Evolutionary conservation across 2,329 filamentous ascomycete species (phyloP), one percentile per base, ranked within the genome.

Genomic region (Teratosphaeria gauchensis): DNA sequence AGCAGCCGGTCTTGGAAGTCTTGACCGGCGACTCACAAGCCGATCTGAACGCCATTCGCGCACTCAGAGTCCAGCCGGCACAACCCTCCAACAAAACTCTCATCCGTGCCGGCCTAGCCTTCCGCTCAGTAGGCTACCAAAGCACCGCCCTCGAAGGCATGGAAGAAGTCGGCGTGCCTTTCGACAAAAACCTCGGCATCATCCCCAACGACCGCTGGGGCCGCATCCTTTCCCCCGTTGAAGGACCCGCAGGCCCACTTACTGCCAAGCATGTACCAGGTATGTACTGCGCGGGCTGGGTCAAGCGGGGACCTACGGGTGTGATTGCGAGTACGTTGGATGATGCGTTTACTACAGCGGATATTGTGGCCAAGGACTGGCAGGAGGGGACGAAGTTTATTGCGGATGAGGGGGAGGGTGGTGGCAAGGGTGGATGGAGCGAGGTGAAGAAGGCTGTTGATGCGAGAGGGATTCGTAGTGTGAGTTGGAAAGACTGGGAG

Each of bases 311-410:
- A 0, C 92, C 94, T 0, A 96, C 91, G 0, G 94, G 94, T 2
- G 92, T 97, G 3, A 99, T 99, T 71, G 92, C 92, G 1, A 91
- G 87, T 32, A 99, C 94, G 0, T 95, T 99, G 90, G 84, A 88
- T 60, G 94, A 99, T 72, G 92, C 94, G 0, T 99, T 97, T 68
- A 82, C 83, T 8, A 96, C 91, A 0, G 94, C 86, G 1, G 92
- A 96, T 70, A 84, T 87, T 2, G 88, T 99, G 62, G 83, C 83
- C 0, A 76, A 82, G n/a, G 94, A 99, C 69, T 92, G 90, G 87
- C 69, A 76, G 55, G 31, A 71, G 0, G 66, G 72, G 4, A 73
- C 72, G 9, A 73, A 72, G 0, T 82, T 85, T 57, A 65, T 73
- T 7, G 65, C 71, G 65, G 67, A 53, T 60, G 64, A 61, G 61